Evolutionary conservation across 2,329 filamentous ascomycete genomes (phyloP).

Genomic region (Massarina eburnea): DNA sequence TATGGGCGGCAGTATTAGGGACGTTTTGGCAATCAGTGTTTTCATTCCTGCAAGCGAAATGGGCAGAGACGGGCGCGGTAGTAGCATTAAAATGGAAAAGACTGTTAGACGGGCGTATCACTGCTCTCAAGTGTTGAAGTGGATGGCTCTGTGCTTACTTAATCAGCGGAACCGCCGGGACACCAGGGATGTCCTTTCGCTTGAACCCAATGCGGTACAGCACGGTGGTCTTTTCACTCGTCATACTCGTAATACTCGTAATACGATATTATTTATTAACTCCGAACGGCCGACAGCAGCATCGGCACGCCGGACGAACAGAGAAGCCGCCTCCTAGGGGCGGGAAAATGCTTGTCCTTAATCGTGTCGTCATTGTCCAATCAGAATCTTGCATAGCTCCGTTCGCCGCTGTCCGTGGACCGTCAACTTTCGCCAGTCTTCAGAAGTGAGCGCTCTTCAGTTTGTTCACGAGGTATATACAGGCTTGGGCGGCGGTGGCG

Average conservation of each 20-base stretch:
- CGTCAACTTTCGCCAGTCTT: background rate
- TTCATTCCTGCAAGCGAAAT: background rate
- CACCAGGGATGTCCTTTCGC: too few relatives aligned
- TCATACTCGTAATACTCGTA: too few relatives aligned
- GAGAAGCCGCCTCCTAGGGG: background rate
- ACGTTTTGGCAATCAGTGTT: background rate
- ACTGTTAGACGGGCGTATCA: background rate
- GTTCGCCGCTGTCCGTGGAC: background rate
- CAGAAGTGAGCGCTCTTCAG: background rate
- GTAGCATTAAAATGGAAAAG: conserved; percentile 12
- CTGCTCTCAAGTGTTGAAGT: background rate
- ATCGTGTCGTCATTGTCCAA: conserved; percentile 9
- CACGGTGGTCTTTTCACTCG: too few relatives aligned
- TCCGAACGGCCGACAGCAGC: too few relatives aligned
- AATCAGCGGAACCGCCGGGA: too few relatives aligned
- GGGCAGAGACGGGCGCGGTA: background rate
- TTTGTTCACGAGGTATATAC: background rate
- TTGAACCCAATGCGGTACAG: too few relatives aligned
- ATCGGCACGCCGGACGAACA: background rate
- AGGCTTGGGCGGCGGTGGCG: background rate
- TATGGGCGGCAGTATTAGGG: background rate
- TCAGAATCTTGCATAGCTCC: background rate
- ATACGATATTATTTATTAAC: background rate
- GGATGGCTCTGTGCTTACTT: background rate
- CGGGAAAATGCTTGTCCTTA: background rate